These are phyloP conservation scores for Brassica balearica DNA, from an alignment of 441 rosid species.

Conservation along the genomic window DNA sequence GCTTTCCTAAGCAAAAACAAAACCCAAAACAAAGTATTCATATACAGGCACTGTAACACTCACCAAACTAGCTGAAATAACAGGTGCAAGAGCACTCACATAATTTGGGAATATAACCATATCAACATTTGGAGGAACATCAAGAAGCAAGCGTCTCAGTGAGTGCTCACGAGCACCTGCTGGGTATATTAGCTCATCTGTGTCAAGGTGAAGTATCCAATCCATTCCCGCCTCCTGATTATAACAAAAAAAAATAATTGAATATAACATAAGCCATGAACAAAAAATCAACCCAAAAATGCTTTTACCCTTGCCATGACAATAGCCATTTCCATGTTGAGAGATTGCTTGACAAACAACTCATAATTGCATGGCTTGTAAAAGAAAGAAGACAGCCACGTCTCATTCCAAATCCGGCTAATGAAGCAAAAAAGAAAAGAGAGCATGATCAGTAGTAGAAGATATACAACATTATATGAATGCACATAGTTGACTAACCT, in stretches of 20 bases:
- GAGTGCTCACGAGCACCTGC: constrained; percentile 56
- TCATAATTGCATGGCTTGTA: constrained; percentile 83
- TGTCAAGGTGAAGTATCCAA: constrained; percentile 81
- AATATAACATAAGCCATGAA: constrained; percentile 29
- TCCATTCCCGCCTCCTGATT: constrained; percentile 68
- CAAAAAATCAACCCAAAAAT: constrained; percentile 1
- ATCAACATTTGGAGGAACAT: constrained; percentile 73
- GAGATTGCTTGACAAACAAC: constrained; percentile 37
- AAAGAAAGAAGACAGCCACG: constrained; percentile 79
- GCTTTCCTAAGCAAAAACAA: constrained; percentile 58
- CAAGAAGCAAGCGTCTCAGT: constrained; percentile 51
- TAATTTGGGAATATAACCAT: constrained; percentile 83
- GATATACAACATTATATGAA: constrained; percentile 8
- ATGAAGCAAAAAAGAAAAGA: constrained; percentile 24
- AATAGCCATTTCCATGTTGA: constrained; percentile 19
- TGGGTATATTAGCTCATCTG: constrained; percentile 73
- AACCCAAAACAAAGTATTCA: constrained; percentile 16
- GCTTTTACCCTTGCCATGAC: constrained; percentile 79
- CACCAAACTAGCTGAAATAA: constrained; percentile 12
- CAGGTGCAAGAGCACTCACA: constrained; percentile 39
- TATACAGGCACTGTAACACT: constrained; percentile 18
- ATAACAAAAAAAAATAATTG: neutral
- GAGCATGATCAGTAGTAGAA: constrained; percentile 18
- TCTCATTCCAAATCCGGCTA: constrained; percentile 87
- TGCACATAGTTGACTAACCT: constrained; percentile 48